Percentiles rank a stretch among this genome's conserved stretches.
These are phyloP conservation scores for Neurospora discreta DNA, from an alignment of 495 filamentous ascomycete species.

Conservation along the genomic window DNA sequence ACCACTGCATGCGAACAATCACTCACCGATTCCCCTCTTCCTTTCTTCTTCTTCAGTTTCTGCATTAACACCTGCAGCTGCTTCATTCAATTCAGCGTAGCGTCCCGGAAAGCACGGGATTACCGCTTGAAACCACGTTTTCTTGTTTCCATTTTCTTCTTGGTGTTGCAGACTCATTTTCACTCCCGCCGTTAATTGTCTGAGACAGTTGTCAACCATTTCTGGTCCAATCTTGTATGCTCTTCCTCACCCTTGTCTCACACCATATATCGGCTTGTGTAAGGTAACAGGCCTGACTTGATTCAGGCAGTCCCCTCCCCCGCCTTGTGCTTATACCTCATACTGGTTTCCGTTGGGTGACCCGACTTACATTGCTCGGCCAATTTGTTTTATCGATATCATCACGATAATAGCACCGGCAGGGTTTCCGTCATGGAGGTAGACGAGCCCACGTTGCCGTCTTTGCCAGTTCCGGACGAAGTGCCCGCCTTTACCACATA, in stretches of 20 bases:
- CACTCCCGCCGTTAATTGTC: not conserved
- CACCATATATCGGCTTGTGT: not conserved
- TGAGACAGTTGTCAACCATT: not conserved
- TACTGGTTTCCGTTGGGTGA: not conserved
- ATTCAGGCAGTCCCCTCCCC: not conserved
- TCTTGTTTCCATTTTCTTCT: not conserved
- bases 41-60: not conserved
- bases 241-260: not conserved
- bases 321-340: not conserved
- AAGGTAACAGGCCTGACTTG: not conserved
- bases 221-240: not conserved
- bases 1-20: not conserved
- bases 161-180: not conserved
- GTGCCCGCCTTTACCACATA: constrained; percentile 15
- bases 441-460: constrained; percentile 36
- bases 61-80: not conserved
- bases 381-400: not conserved
- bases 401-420: constrained; percentile 11
- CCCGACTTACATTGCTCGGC: not conserved
- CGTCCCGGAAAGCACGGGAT: not conserved
- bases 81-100: not conserved
- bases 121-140: not conserved
- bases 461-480: constrained; percentile 14
- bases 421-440: constrained; percentile 10
- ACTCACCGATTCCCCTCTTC: not conserved